Conservation (phyloP, 352 stramenopile species). For the Globisporangium cystogenes region DNA sequence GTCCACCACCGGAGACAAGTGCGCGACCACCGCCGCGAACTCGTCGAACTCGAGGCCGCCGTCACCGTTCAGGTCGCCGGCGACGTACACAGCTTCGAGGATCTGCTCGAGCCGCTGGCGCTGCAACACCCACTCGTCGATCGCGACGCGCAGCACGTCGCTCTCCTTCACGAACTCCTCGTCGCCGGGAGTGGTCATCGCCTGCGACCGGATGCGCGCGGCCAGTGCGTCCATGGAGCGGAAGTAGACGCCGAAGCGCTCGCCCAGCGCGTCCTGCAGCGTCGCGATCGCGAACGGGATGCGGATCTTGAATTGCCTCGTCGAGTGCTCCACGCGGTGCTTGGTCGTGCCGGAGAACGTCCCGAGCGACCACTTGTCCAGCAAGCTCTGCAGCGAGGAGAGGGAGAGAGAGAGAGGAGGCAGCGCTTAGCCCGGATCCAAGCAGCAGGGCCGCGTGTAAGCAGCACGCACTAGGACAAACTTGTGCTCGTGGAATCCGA, state of each 20-base stretch:
- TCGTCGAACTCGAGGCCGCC: conserved; percentile 70
- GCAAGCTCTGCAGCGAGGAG: conserved; percentile 19
- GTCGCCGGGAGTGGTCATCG: conserved; percentile 20
- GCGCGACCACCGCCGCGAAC: conserved; percentile 54
- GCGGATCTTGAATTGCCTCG: conserved; percentile 57
- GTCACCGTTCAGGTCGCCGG: conserved; percentile 62
- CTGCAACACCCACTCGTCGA: conserved; percentile 55
- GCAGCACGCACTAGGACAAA: conserved; percentile 45
- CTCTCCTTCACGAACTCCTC: conserved; percentile 61
- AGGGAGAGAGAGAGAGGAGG: background rate
- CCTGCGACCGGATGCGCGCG: conserved; percentile 31
- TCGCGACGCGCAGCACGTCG: conserved; percentile 47
- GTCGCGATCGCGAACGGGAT: conserved; percentile 40
- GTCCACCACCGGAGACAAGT: conserved; percentile 44
- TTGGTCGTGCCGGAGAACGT: conserved; percentile 47
- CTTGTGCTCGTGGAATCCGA: conserved; percentile 73
- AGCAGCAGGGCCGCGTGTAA: background rate
- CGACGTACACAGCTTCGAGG: conserved; percentile 60
- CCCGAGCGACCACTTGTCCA: conserved; percentile 57
- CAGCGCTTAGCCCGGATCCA: background rate
- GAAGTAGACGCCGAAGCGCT: conserved; percentile 65
- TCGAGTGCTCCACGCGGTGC: conserved; percentile 45
- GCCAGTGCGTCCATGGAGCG: conserved; percentile 40
- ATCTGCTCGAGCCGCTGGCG: conserved; percentile 58
- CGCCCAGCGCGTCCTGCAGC: conserved; percentile 46